phyloP scores from a whole-genome alignment of 1,284 basidiomycete genomes.

The Apiotrichum akiyoshidainum region DNA sequence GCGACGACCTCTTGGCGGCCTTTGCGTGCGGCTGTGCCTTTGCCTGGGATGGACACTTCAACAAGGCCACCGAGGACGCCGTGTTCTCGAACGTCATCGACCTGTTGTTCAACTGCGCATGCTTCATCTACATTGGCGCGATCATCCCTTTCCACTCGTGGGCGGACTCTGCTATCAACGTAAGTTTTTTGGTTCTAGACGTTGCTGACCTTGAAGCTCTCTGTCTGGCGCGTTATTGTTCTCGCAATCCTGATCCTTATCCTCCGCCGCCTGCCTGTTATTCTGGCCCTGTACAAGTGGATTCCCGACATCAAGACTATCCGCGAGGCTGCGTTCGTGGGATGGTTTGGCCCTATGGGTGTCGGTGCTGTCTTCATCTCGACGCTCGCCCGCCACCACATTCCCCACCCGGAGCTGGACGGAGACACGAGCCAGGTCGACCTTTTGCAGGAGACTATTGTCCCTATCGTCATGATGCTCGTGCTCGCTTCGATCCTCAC shows the following conservation, averaged over 20 bases:
- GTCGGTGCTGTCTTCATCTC: slow-evolving; percentile 86
- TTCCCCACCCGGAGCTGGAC: slow-evolving; percentile 59
- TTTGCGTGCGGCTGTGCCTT: slow-evolving; percentile 96
- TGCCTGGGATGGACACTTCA: slow-evolving; percentile 99
- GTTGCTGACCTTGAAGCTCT: slow-evolving; percentile 51
- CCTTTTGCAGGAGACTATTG: slow-evolving; percentile 68
- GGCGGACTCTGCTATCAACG: slow-evolving; percentile 61
- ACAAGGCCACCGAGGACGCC: slow-evolving; percentile 88
- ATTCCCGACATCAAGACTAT: slow-evolving; percentile 92
- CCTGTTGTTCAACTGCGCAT: slow-evolving; percentile 75
- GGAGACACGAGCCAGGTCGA: slow-evolving; percentile 59
- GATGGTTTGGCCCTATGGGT: slow-evolving; percentile 86
- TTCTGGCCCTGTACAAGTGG: slow-evolving; percentile 77
- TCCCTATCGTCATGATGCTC: slow-evolving; percentile 87
- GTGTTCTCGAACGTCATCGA: slow-evolving; percentile 97
- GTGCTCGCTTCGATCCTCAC: slow-evolving; percentile 78
- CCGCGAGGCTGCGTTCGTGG: slow-evolving; percentile 71
- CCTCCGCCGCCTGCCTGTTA: slow-evolving; percentile 75
- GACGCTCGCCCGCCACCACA: slow-evolving; percentile 70
- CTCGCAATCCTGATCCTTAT: slow-evolving; percentile 74
- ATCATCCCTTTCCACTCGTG: slow-evolving; percentile 89
- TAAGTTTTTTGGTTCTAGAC: slow-evolving; percentile 13
- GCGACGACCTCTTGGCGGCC: slow-evolving; percentile 87
- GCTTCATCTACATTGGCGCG: slow-evolving; percentile 88
- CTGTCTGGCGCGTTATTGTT: slow-evolving; percentile 76